Percentiles rank a stretch among this genome's conserved stretches.
phyloP scores from a whole-genome alignment of 2,329 filamentous ascomycete genomes.

The Fusarium nurragi region DNA sequence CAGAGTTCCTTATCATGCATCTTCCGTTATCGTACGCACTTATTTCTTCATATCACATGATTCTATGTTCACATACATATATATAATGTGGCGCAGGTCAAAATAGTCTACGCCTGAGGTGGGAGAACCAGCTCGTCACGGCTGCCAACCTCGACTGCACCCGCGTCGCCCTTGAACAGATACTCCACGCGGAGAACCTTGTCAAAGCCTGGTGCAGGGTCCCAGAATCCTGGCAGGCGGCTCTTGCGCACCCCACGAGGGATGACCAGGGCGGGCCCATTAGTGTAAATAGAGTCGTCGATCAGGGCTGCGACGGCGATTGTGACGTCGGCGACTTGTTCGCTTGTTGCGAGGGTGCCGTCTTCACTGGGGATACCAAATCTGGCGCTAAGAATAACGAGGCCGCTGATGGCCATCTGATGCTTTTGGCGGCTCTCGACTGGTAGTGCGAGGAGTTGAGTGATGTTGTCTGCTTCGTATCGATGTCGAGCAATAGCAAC shows the following conservation, averaged over 20 bases:
- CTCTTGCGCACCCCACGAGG: slow-evolving; percentile 55
- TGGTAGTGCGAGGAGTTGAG: slow-evolving; percentile 53
- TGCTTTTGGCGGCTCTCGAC: slow-evolving; percentile 53
- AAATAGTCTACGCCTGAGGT: slow-evolving; percentile 8
- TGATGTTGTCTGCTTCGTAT: slow-evolving; percentile 57
- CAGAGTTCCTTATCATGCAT: neutral
- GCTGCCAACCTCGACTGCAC: slow-evolving; percentile 34
- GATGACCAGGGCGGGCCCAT: slow-evolving; percentile 49
- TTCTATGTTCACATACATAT: neutral
- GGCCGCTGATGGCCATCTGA: slow-evolving; percentile 48
- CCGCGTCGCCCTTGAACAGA: slow-evolving; percentile 50
- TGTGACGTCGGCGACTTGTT: slow-evolving; percentile 61
- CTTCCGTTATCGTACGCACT: neutral
- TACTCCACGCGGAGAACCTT: slow-evolving; percentile 60
- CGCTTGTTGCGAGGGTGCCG: slow-evolving; percentile 46
- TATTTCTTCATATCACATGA: slow-evolving; percentile 17
- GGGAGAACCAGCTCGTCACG: slow-evolving; percentile 42
- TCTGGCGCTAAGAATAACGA: slow-evolving; percentile 61
- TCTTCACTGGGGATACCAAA: slow-evolving; percentile 54
- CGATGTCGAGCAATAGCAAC: slow-evolving; percentile 49
- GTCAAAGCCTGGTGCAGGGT: slow-evolving; percentile 55
- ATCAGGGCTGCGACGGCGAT: slow-evolving; percentile 59
- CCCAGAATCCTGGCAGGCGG: slow-evolving; percentile 61
- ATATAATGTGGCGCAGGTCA: neutral
- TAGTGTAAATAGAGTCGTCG: slow-evolving; percentile 40